Evolutionary conservation across 345 rosid genomes (phyloP).

Genomic region (Theobroma cacao): DNA sequence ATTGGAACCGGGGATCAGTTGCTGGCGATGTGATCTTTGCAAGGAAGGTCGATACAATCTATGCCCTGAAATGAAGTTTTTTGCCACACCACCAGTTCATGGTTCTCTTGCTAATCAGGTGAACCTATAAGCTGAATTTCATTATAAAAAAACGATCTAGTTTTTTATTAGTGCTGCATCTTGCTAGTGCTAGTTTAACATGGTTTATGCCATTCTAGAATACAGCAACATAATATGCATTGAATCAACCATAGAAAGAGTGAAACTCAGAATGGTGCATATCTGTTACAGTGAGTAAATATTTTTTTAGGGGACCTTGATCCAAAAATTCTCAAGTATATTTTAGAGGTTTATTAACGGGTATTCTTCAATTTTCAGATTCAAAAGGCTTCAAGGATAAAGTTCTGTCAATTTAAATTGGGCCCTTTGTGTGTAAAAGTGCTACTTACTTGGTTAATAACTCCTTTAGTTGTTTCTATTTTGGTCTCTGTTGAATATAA

Average conservation of each 20-base stretch:
- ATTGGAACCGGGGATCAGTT: constrained; percentile 89
- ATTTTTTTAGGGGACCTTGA: not conserved
- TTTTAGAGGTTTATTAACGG: not conserved
- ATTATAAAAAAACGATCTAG: not conserved
- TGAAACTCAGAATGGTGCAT: not conserved
- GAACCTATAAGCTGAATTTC: not conserved
- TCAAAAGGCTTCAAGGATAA: not conserved
- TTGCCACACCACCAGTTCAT: constrained; percentile 86
- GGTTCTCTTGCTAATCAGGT: constrained; percentile 92
- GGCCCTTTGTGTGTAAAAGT: not conserved
- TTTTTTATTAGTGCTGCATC: not conserved
- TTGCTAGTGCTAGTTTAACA: not conserved
- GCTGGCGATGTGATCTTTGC: constrained; percentile 68
- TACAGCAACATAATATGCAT: not conserved
- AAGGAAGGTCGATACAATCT: constrained; percentile 82
- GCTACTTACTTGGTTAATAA: not conserved
- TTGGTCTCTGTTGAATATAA: not conserved
- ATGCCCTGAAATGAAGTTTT: constrained; percentile 92
- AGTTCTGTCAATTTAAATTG: not conserved
- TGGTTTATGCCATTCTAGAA: not conserved
- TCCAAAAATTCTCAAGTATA: not conserved
- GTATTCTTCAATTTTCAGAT: not conserved
- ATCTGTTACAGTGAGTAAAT: not conserved
- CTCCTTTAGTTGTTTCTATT: not conserved
- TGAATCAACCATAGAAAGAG: not conserved